These are phyloP conservation scores for Fusarium solani-melongenae DNA, from an alignment of 2,329 filamentous ascomycete species.

Conservation along the genomic window DNA sequence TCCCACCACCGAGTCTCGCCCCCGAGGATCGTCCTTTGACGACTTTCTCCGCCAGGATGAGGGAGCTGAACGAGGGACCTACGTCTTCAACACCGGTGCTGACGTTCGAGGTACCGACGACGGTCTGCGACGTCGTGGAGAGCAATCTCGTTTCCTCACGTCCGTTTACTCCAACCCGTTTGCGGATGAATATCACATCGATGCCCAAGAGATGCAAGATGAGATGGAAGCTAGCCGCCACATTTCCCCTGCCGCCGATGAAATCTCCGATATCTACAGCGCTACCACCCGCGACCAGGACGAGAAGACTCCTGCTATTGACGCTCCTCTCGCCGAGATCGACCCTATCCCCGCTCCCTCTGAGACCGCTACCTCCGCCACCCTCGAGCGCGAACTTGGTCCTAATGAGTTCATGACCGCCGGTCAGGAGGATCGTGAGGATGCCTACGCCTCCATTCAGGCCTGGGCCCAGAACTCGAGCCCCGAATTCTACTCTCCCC, in stretches of 20 bases:
- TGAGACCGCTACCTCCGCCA: constrained; percentile 40
- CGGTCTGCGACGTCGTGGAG: constrained; percentile 61
- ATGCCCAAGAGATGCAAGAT: constrained; percentile 56
- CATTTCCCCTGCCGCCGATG: constrained; percentile 59
- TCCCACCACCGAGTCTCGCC: not conserved
- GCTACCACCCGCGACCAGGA: constrained; percentile 59
- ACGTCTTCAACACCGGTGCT: constrained; percentile 68
- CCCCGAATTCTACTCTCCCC: constrained; percentile 69
- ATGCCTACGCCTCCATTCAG: constrained; percentile 70
- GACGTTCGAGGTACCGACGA: constrained; percentile 55
- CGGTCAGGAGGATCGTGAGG: constrained; percentile 57
- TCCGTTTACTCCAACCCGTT: constrained; percentile 69
- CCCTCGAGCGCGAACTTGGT: constrained; percentile 50
- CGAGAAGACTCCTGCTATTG: constrained; percentile 29
- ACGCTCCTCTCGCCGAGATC: constrained; percentile 50
- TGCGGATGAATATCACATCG: constrained; percentile 66
- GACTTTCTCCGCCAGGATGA: constrained; percentile 66
- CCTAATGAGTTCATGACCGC: constrained; percentile 65
- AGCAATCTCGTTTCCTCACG: constrained; percentile 58
- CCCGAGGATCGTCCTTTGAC: constrained; percentile 63
- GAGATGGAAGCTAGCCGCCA: constrained; percentile 53
- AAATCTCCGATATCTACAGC: constrained; percentile 68
- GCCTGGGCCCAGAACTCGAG: constrained; percentile 70
- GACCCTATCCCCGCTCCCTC: constrained; percentile 33
- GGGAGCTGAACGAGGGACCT: constrained; percentile 64